Evolutionary conservation across 2,329 filamentous ascomycete species (phyloP), one percentile per base, ranked within the genome.

Genomic region (Penicillium sp.): DNA sequence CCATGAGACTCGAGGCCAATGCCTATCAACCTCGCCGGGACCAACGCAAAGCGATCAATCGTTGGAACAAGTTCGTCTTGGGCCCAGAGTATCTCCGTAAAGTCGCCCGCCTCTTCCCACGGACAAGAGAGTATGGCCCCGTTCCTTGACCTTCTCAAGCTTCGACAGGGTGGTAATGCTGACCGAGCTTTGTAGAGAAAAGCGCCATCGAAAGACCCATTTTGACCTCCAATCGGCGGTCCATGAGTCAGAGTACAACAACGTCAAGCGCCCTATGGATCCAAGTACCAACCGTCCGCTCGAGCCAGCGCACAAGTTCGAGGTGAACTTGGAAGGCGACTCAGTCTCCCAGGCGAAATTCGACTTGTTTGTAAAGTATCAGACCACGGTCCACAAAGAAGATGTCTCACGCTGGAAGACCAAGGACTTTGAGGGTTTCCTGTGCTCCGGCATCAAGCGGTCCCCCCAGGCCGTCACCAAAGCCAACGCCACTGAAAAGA

Each of bases 221-320:
- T 76, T 76, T 48, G 70, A 76, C 52, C 48, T 76, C 4, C 49
- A 61, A 36, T 51, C 64, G 7, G 65, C 66, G 3, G 68, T 76
- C 27, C 72, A 75, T 48, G 68, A 69, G 48, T 59, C 68, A 5
- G 74, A 76, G 60, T 76, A 76, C 47, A 49, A 54, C 46, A 65
- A 67, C 33, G 52, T 76, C 29, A 66, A 70, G 49, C 66, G 68
- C 12, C 73, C 73, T 5, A 59, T 71, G 36, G 71, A 73, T 48
- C 72, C 71, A 11, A 66, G 64, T 43, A 73, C 70, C 9, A 70
- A 73, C 51, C 56, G 59, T n/a, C 60, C 65, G 0, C 63, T 76
- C 29, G 73, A 75, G 55, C 74, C 74, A 32, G 73, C 73, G 4
- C 73, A 76, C 60, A 69, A 66, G 34, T 75, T 76, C 45, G 72